Percentiles rank a stretch among this genome's conserved stretches.
These are phyloP conservation scores for Ganoderma meredithae DNA, from an alignment of 1,284 basidiomycete genomes.

Conservation along the genomic window DNA sequence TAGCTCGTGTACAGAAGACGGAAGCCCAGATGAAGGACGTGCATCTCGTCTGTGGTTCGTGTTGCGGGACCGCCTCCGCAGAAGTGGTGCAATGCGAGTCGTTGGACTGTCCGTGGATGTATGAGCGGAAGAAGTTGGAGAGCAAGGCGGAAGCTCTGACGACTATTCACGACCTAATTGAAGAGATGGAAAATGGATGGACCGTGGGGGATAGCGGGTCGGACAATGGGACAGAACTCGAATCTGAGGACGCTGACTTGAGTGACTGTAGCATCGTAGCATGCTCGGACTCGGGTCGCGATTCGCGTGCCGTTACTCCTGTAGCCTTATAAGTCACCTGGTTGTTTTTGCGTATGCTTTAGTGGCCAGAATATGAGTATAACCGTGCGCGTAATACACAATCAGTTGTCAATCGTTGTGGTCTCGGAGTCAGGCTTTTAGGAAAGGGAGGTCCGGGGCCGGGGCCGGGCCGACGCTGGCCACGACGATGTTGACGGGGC, in stretches of 20 bases:
- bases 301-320: not conserved
- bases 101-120: slow-evolving; percentile 86
- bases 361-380: too few species aligned
- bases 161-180: slow-evolving; percentile 45
- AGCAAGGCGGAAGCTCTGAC: slow-evolving; percentile 59
- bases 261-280: slow-evolving; percentile 8
- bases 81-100: slow-evolving; percentile 82
- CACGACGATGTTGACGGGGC: too few species aligned
- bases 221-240: slow-evolving; percentile 5
- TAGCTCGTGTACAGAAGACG: slow-evolving; percentile 62
- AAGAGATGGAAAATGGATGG: slow-evolving; percentile 37
- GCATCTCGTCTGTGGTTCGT: slow-evolving; percentile 77
- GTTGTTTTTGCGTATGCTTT: too few species aligned
- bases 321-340: not conserved
- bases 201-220: slow-evolving; percentile 12
- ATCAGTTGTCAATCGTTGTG: not conserved
- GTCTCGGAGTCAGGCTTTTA: too few species aligned
- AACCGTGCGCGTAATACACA: too few species aligned
- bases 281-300: not conserved
- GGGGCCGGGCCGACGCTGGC: too few species aligned
- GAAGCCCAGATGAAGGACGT: slow-evolving; percentile 64
- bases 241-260: not conserved
- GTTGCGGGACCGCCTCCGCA: slow-evolving; percentile 59
- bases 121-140: slow-evolving; percentile 72
- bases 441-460: too few species aligned